These are phyloP conservation scores for Ophiostoma ips DNA, from an alignment of 2,329 filamentous ascomycete species.

Conservation along the genomic window DNA sequence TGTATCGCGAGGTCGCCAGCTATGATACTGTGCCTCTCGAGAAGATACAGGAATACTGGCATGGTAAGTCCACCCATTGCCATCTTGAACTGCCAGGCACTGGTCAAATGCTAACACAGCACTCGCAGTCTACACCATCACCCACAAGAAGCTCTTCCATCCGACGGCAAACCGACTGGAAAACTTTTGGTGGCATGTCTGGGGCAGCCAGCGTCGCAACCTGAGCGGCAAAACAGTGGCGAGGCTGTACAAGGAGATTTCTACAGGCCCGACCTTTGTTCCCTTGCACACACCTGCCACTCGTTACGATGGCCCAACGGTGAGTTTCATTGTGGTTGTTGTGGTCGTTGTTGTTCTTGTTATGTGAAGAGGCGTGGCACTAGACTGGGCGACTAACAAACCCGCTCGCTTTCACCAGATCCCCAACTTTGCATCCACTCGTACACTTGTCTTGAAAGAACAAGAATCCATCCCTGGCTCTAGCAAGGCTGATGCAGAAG, in stretches of 20 bases:
- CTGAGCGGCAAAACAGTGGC: slow-evolving; percentile 41
- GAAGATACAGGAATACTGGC: slow-evolving; percentile 42
- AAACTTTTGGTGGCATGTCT: slow-evolving; percentile 54
- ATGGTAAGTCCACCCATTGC: slow-evolving; percentile 27
- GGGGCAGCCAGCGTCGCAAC: slow-evolving; percentile 41
- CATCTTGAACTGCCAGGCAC: background rate
- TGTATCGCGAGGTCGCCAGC: slow-evolving; percentile 41
- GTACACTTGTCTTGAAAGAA: too few relatives aligned
- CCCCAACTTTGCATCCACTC: slow-evolving; percentile 8
- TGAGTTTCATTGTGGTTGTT: slow-evolving; percentile 20
- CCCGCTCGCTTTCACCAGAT: background rate
- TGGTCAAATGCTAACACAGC: background rate
- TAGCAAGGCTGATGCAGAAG: background rate
- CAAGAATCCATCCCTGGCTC: too few relatives aligned
- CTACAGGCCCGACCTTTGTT: slow-evolving; percentile 41
- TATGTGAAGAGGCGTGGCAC: too few relatives aligned
- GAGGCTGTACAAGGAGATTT: slow-evolving; percentile 42
- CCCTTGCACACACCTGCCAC: slow-evolving; percentile 38
- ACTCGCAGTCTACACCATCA: slow-evolving; percentile 43
- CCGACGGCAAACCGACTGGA: slow-evolving; percentile 49
- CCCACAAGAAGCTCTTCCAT: slow-evolving; percentile 42
- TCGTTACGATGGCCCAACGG: slow-evolving; percentile 37
- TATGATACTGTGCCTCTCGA: slow-evolving; percentile 36
- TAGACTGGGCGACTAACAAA: too few relatives aligned
- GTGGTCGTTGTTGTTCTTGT: too few relatives aligned